Evolutionary conservation across 129 eudicot genomes (phyloP), one percentile per base, ranked within the genome.

Genomic region (Centella asiatica): DNA sequence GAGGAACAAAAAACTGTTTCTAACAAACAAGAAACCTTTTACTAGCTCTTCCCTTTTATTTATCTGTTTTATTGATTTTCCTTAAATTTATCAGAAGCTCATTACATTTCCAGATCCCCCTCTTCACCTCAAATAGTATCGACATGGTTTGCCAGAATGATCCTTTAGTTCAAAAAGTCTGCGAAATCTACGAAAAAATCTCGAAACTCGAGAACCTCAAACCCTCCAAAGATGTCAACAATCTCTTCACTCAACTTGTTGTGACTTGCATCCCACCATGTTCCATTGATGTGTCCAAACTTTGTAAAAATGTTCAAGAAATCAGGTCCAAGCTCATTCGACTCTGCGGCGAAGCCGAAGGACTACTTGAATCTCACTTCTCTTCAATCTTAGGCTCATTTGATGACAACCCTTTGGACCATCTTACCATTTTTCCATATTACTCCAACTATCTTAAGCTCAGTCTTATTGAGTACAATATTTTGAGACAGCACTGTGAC

Each of bases 311-410:
- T 36, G 68, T 79, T 40, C 97, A 86, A 74, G 77, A 83, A 37
- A 83, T 81, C 12, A 74, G 95, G 73, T 69, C 83, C 15, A 75
- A 83, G 4, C 82, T 90, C 68, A 78, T 90, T 62, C 62, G 71
- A 32, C 87, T 86, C n/a, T 85, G 95, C 52, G 88, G 88, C 50
- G 72, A 76, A 53, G 95, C 95, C 47, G 95, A 89, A 57, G 95
- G 94, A 10, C 83, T 64, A 56, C 71, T 90, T 18, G 97, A 90
- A 64, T 69, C 67, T 19, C 97, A 90, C 65, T 90, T 58, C 63
- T 77, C 94, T 2, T 68, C 89, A n/a, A 75, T 81, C 48, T 74
- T 90, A 36, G 82, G 66, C 44, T 31, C 85, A 20, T 78, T 71
- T 54, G 60, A 46, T 57, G 63, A 46, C 44, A 72, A 71, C 76